phyloP scores from a whole-genome alignment of 306 rosid genomes.

The Alnus rubra region DNA sequence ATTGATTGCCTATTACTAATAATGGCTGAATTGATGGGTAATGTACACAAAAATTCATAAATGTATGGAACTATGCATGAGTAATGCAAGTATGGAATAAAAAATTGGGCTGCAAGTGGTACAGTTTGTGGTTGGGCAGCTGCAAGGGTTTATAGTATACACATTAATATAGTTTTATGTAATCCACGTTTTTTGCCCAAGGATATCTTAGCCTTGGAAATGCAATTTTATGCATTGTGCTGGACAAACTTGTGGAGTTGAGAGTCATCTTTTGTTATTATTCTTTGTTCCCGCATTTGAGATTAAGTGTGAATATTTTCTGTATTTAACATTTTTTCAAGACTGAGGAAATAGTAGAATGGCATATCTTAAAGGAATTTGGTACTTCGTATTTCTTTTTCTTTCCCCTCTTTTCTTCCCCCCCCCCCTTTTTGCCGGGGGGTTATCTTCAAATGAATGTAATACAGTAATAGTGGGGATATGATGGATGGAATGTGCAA shows the following conservation, averaged over 20 bases:
- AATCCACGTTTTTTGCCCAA: background rate
- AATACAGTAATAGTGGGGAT: background rate
- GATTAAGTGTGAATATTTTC: background rate
- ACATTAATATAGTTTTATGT: background rate
- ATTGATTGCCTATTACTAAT: background rate
- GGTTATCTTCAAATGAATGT: background rate
- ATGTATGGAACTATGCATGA: background rate
- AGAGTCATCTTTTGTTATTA: background rate
- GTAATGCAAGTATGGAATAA: background rate
- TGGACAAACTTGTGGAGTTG: background rate
- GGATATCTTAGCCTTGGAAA: background rate
- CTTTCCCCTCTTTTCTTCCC: too few species aligned
- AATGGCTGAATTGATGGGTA: background rate
- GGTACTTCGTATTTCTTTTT: background rate
- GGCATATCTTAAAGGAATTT: background rate
- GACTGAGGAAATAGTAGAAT: background rate
- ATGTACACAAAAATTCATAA: background rate
- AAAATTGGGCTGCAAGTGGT: background rate
- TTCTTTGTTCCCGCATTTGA: background rate
- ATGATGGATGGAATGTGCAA: background rate
- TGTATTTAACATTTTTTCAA: background rate
- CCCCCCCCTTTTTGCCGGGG: background rate
- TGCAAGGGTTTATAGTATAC: background rate
- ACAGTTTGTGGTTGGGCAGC: background rate
- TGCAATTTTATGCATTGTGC: background rate